Evolutionary conservation across 2,329 filamentous ascomycete species (phyloP), one percentile per base, ranked within the genome.

Genomic region (Colletotrichum endophyticum): DNA sequence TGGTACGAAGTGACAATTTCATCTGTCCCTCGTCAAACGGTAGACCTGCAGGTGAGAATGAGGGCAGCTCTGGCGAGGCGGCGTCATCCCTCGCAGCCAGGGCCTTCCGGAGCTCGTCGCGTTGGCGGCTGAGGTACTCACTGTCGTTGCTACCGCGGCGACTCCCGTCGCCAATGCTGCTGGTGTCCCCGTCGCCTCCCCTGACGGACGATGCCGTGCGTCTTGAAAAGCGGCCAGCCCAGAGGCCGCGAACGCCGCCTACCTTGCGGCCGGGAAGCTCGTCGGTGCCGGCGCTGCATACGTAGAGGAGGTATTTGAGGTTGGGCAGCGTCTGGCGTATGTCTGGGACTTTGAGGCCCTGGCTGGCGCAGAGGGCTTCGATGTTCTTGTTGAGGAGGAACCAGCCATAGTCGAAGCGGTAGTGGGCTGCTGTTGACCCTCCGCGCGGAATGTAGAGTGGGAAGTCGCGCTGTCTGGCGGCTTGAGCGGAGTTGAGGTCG

Each of bases 371-470:
- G 5, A 94, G 86, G 0, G 89, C 85, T 80, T 99, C 96, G 72
- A 99, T 96, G 82, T 99, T 89, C 85, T 99, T 98, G 87, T 99
- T 99, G 16, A 99, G 90, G n/a, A 99, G 87, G 81, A 99, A 99
- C 82, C 98, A 97, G 13, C 90, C 97, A 83, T 99, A 99, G 81
- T 99, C 96, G 84, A 99, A 99, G 4, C 96, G 93, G 86, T 96
- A 99, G 62, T 96, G 92, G 0, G 95, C 92, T 4, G 91, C 90
- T 0, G 81, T 90, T n/a, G 86, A 94, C 85, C 90, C 91, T 19
- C 91, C 90, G 3, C 90, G 85, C 0, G 89, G 89, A 0, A 92
- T 82, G 84, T 96, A 96, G 0, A 99, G 89, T 0, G 97, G 97
- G 80, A 98, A 99, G 8, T 92, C 93, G 70, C 93, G 89, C 62